Conservation (phyloP, 2,329 filamentous ascomycete species). For the Fusarium longipes region DNA sequence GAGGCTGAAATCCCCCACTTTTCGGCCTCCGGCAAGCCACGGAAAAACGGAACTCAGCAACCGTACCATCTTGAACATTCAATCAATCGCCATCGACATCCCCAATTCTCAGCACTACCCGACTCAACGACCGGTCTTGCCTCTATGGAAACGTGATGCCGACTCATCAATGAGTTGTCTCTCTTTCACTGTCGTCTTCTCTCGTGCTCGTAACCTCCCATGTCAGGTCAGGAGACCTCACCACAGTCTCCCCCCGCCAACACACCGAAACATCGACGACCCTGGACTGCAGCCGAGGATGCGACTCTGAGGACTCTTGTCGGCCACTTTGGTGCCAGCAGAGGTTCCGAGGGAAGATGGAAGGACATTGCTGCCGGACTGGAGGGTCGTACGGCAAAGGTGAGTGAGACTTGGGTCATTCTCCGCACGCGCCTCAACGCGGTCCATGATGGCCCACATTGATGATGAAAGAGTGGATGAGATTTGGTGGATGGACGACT, state of each 20-base stretch:
- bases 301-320: conserved; percentile 44
- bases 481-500: not conserved
- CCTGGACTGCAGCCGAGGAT: conserved; percentile 46
- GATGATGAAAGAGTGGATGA: not conserved
- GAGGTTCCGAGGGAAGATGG: conserved; percentile 45
- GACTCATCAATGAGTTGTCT: not conserved
- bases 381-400: conserved; percentile 46
- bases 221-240: conserved; percentile 42
- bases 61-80: conserved; percentile 23
- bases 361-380: conserved; percentile 45
- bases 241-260: conserved; percentile 39
- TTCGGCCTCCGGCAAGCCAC: conserved; percentile 23
- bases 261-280: conserved; percentile 39
- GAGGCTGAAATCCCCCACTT: not conserved
- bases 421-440: conserved; percentile 4
- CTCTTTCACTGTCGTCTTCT: not conserved
- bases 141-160: conserved; percentile 23
- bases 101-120: not conserved
- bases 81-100: conserved; percentile 17
- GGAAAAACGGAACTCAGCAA: conserved; percentile 26
- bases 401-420: conserved; percentile 16
- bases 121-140: not conserved
- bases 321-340: conserved; percentile 44
- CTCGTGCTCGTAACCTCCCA: conserved; percentile 20
- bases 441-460: conserved; percentile 2